Percentiles rank a stretch among this genome's conserved stretches.
phyloP scores from a whole-genome alignment of 2,329 filamentous ascomycete genomes.

The Byssothecium circinans region DNA sequence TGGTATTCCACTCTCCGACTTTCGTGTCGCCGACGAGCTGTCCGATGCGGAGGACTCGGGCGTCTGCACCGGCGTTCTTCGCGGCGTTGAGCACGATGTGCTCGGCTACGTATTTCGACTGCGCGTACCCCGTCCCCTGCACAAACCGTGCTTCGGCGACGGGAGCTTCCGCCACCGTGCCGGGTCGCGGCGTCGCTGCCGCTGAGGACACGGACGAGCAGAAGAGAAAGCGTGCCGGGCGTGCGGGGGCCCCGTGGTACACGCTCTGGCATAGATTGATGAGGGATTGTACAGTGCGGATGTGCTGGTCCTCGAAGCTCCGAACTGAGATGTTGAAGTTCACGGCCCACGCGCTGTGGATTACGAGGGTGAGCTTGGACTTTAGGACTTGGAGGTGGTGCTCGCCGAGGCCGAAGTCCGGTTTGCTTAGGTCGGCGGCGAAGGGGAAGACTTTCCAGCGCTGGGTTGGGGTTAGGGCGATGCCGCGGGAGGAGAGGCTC shows the following conservation, averaged over 20 bases:
- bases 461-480: constrained; percentile 24
- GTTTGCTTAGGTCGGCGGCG: constrained; percentile 45
- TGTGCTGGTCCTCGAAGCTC: constrained; percentile 53
- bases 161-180: constrained; percentile 39
- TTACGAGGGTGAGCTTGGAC: constrained; percentile 44
- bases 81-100: constrained; percentile 43
- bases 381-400: constrained; percentile 17
- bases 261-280: constrained; percentile 40
- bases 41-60: constrained; percentile 46
- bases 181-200: constrained; percentile 43
- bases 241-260: constrained; percentile 26
- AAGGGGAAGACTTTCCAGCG: constrained; percentile 41
- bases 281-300: constrained; percentile 51
- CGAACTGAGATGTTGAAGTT: constrained; percentile 59
- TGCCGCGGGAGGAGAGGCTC: constrained; percentile 40
- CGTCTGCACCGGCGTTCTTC: constrained; percentile 16
- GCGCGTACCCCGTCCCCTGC: constrained; percentile 56
- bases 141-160: constrained; percentile 44
- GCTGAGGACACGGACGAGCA: constrained; percentile 51
- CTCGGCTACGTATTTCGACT: constrained; percentile 55
- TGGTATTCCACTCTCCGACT: constrained; percentile 53
- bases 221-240: constrained; percentile 48
- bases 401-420: constrained; percentile 45
- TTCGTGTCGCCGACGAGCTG: constrained; percentile 54
- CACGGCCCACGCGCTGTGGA: constrained; percentile 59